Base-by-base conservation (phyloP, 441 rosid species). In the Adansonia grandidieri region DNA sequence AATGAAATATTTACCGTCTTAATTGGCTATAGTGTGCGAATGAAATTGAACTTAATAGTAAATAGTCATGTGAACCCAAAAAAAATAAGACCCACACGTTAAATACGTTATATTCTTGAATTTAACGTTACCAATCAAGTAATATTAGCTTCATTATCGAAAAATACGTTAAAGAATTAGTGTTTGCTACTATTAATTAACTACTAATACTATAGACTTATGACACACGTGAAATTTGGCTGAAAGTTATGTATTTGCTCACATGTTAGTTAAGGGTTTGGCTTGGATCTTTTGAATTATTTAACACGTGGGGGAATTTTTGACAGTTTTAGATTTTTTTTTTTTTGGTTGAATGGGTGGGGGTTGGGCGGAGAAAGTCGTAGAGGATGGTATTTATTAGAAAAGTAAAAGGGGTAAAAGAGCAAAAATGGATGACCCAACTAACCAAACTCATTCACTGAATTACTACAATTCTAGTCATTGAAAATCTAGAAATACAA, bases 251-350 rank as follows among this genome's bases (percentile, higher is more conserved):
- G 50, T 37, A 64, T 32, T 64, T 37, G 40, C 50, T 65, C 22
- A n/a, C 48, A 65, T n/a, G 70, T 65, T 65, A 65, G 14, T 40
- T 65, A 40, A 40, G 70, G 13, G 70, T 40, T 65, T 37, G 68
- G 68, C 6, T 32, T 54, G 24, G 54, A 3, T 50, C 65, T 60
- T 40, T 65, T 22, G n/a, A 65, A 1, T 64, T 48, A 65, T 8
- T 3, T 2, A 56, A 56, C 61, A 56, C 61, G 61, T 56, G 61
- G 61, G 61, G 17, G 40, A 1, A 56, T 1, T 56, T 56, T n/a
- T 56, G 9, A 56, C 61, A 56, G 20, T 17, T 56, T 6, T 6
- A 42, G 20, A 17, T 57, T 7, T 7, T 37, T 11, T 28, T 28
- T 63, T 13, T 5, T 42, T 42, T 56, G 61, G 61, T 5, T 8